phyloP scores from a whole-genome alignment of 306 rosid species.

The Albizia julibrissin region DNA sequence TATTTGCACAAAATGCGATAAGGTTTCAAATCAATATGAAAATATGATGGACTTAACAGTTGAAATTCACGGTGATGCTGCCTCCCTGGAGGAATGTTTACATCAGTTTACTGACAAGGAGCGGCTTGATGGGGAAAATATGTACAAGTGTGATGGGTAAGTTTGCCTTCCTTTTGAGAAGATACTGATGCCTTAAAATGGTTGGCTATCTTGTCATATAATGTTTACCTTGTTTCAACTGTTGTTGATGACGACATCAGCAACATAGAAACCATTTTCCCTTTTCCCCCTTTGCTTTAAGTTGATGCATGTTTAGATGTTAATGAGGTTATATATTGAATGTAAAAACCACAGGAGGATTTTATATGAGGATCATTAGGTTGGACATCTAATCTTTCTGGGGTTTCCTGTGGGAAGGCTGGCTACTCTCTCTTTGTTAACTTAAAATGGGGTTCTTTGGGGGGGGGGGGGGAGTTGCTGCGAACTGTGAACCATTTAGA shows the following conservation, averaged over 20 bases:
- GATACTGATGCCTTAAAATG: neutral
- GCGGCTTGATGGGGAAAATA: conserved; percentile 90
- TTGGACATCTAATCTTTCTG: neutral
- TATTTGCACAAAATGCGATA: conserved; percentile 75
- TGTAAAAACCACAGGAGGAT: conserved; percentile 3
- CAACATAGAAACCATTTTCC: neutral
- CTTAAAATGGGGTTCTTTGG: neutral
- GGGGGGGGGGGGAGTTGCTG: neutral
- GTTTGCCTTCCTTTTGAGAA: conserved; percentile 35
- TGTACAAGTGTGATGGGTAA: conserved; percentile 97
- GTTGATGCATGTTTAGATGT: neutral
- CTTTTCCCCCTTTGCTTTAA: neutral
- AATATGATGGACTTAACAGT: conserved; percentile 99
- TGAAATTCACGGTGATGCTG: conserved; percentile 96
- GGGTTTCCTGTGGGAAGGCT: neutral
- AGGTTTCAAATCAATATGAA: conserved; percentile 83
- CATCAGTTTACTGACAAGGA: conserved; percentile 87
- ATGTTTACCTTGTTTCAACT: neutral
- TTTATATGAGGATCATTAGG: neutral
- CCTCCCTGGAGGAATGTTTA: conserved; percentile 91
- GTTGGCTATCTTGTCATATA: conserved; percentile 1
- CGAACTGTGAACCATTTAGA: neutral
- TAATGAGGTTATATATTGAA: conserved; percentile 20
- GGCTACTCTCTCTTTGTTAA: neutral
- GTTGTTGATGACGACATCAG: neutral